Evolutionary conservation across 2,329 filamentous ascomycete species (phyloP).

Genomic region (Fusarium brevicatenulatum): DNA sequence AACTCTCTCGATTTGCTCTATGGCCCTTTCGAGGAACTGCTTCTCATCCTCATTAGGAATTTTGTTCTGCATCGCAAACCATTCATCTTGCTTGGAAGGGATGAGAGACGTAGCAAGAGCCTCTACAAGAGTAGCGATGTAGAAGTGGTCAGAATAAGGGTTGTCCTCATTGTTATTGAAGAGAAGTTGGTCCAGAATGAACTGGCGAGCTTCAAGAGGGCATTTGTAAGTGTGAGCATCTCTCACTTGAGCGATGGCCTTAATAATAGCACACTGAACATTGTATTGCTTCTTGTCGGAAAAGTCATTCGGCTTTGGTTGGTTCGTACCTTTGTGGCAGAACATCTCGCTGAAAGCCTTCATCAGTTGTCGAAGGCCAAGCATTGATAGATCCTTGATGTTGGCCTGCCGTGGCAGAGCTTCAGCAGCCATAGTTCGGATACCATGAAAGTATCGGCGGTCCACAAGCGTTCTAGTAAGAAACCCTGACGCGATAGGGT

Average conservation of each 20-base stretch:
- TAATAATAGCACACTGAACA: conserved; percentile 84
- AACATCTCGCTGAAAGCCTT: conserved; percentile 90
- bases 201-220: conserved; percentile 80
- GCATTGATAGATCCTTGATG: conserved; percentile 71
- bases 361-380: conserved; percentile 85
- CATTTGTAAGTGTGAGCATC: conserved; percentile 77
- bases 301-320: conserved; percentile 91
- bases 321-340: conserved; percentile 80
- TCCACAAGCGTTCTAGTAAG: conserved; percentile 91
- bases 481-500: conserved; percentile 88
- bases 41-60: conserved; percentile 58
- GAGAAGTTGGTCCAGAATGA: conserved; percentile 87
- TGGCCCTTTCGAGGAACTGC: conserved; percentile 61
- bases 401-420: conserved; percentile 81
- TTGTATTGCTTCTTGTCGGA: conserved; percentile 85
- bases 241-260: conserved; percentile 81
- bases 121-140: conserved; percentile 81
- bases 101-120: conserved; percentile 69
- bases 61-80: conserved; percentile 57
- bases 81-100: conserved; percentile 57
- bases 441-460: conserved; percentile 90
- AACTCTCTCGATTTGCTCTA: conserved; percentile 74
- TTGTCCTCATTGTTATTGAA: conserved; percentile 97
- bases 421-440: conserved; percentile 84
- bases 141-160: conserved; percentile 87